phyloP scores from a whole-genome alignment of 2,329 filamentous ascomycete species.

The Mariannaea elegans region DNA sequence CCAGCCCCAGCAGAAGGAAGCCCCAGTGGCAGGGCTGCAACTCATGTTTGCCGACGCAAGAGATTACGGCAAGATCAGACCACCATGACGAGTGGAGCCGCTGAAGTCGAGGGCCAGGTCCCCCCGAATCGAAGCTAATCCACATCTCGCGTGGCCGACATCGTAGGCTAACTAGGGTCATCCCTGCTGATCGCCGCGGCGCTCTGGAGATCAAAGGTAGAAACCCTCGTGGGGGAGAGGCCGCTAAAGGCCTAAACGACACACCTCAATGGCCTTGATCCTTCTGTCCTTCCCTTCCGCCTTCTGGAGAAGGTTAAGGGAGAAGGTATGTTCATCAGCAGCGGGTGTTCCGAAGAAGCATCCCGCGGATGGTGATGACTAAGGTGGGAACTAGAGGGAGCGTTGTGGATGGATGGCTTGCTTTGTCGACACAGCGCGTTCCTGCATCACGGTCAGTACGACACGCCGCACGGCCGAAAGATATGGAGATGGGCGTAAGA shows the following conservation, averaged over 20 bases:
- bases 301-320: neutral
- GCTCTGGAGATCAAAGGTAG: conserved; percentile 42
- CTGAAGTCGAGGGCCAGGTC: conserved; percentile 10
- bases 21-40: conserved; percentile 30
- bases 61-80: conserved; percentile 40
- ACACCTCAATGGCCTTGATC: conserved; percentile 23
- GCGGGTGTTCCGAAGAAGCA: neutral
- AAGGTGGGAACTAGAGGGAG: neutral
- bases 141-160: conserved; percentile 44
- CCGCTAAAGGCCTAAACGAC: conserved; percentile 25
- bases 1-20: conserved; percentile 16
- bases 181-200: conserved; percentile 42
- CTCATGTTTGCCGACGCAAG: conserved; percentile 32
- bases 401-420: neutral
- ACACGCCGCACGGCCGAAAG: neutral
- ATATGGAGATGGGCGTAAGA: neutral
- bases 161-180: conserved; percentile 33
- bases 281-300: neutral
- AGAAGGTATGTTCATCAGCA: neutral
- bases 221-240: conserved; percentile 38
- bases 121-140: conserved; percentile 38
- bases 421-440: neutral
- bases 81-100: conserved; percentile 37
- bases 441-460: neutral
- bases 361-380: neutral